A percentile compares a stretch with the other conserved stretches of the same genome.
Evolutionary conservation across 495 filamentous ascomycete genomes (phyloP).

Genomic region (Oidiodendron maius): DNA sequence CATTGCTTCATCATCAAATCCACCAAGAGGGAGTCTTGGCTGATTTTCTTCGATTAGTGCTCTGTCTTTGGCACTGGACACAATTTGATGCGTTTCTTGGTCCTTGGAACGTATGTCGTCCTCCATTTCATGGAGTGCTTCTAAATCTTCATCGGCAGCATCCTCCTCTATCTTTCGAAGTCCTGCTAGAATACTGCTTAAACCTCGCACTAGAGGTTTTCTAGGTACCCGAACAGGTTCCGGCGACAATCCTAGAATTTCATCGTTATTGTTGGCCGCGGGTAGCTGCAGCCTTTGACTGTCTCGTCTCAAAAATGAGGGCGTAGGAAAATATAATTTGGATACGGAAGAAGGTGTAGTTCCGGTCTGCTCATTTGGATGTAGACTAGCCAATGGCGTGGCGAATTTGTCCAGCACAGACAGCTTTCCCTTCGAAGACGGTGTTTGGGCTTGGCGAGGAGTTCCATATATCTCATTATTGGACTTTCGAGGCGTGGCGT

Average conservation of each 20-base stretch:
- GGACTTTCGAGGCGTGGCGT: constrained; percentile 14
- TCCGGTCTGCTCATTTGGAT: constrained; percentile 24
- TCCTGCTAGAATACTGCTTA: constrained; percentile 74
- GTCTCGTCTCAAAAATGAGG: constrained; percentile 65
- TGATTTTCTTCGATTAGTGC: constrained; percentile 62
- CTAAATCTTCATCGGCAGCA: constrained; percentile 68
- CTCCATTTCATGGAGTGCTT: constrained; percentile 78
- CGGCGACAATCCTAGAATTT: constrained; percentile 26
- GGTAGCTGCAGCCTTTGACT: constrained; percentile 28
- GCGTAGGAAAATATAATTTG: constrained; percentile 56
- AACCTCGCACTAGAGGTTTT: constrained; percentile 61
- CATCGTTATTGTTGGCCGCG: constrained; percentile 41
- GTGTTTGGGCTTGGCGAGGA: constrained; percentile 41
- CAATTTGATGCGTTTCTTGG: constrained; percentile 6
- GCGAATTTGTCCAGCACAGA: constrained; percentile 57
- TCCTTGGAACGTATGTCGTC: constrained; percentile 15
- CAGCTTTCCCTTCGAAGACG: constrained; percentile 55
- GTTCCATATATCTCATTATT: constrained; percentile 9
- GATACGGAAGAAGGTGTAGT: constrained; percentile 43
- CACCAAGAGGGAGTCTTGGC: constrained; percentile 47
- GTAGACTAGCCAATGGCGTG: constrained; percentile 47
- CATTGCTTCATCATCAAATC: constrained; percentile 49
- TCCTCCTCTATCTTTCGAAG: constrained; percentile 78
- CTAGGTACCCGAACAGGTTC: constrained; percentile 40
- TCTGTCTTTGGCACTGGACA: too few species aligned